phyloP scores from a whole-genome alignment of 768 basidiomycete genomes.

The Lyophyllum decastes region DNA sequence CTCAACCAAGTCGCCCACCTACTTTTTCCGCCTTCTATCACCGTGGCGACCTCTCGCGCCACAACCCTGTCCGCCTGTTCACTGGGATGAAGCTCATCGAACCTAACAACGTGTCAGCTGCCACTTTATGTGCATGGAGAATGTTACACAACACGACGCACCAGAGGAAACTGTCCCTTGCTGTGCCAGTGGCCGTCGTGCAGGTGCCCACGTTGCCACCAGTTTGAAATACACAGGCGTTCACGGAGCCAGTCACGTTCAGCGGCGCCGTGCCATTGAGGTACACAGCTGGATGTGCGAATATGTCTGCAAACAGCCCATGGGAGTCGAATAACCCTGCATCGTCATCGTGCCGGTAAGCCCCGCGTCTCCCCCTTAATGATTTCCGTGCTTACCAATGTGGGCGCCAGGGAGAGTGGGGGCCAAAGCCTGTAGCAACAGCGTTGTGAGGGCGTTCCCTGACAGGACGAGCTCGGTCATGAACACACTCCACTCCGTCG shows the following conservation, averaged over 20 bases:
- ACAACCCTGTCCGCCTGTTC: constrained; percentile 40
- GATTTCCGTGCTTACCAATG: constrained; percentile 41
- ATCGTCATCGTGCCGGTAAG: background rate
- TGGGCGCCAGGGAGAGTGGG: constrained; percentile 53
- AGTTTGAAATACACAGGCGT: constrained; percentile 46
- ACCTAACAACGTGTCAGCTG: constrained; percentile 17
- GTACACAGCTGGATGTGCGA: constrained; percentile 48
- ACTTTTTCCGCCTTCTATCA: constrained; percentile 37
- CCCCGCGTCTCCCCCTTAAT: background rate
- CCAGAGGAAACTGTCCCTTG: constrained; percentile 52
- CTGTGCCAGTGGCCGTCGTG: constrained; percentile 31
- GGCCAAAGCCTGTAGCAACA: constrained; percentile 51
- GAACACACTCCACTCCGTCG: constrained; percentile 57
- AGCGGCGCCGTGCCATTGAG: constrained; percentile 65
- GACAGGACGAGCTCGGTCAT: constrained; percentile 54
- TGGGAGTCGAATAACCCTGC: constrained; percentile 64
- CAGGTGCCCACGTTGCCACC: constrained; percentile 31
- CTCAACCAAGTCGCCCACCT: constrained; percentile 45
- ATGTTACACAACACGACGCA: constrained; percentile 22
- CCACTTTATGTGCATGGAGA: background rate
- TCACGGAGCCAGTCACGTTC: constrained; percentile 55
- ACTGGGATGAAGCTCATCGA: constrained; percentile 41
- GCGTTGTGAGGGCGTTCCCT: constrained; percentile 52
- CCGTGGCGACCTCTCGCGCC: constrained; percentile 40
- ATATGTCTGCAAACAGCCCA: constrained; percentile 61